Percentiles rank a stretch among this genome's conserved stretches.
Evolutionary conservation across 768 basidiomycete species (phyloP).

Genomic region (Leccinum aurantiacum): DNA sequence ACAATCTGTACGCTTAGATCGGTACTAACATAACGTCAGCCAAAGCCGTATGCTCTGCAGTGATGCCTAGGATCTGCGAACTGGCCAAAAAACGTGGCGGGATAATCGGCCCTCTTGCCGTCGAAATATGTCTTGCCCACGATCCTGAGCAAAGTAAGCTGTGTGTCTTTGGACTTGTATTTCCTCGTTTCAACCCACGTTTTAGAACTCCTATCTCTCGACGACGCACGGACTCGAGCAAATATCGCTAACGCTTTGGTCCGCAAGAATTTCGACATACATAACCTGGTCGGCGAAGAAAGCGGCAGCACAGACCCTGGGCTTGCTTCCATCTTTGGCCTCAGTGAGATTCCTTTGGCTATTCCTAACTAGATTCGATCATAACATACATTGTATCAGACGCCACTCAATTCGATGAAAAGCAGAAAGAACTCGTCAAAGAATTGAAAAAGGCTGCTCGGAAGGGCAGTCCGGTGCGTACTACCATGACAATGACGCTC

Average conservation of each 20-base stretch:
- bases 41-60: not conserved
- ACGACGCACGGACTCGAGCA: slow-evolving; percentile 10
- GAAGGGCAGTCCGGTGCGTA: slow-evolving; percentile 13
- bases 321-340: slow-evolving; percentile 14
- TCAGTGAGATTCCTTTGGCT: slow-evolving; percentile 5
- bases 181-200: not conserved
- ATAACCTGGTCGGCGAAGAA: not conserved
- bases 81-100: slow-evolving; percentile 10
- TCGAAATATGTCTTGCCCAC: slow-evolving; percentile 17
- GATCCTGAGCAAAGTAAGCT: slow-evolving; percentile 9
- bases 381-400: slow-evolving; percentile 3
- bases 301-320: not conserved
- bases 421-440: slow-evolving; percentile 14
- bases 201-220: slow-evolving; percentile 13
- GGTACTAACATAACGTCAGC: not conserved
- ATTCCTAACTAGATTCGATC: not conserved
- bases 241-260: slow-evolving; percentile 19
- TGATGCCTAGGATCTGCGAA: slow-evolving; percentile 16
- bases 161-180: not conserved
- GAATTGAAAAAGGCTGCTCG: slow-evolving; percentile 9
- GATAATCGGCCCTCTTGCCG: slow-evolving; percentile 20
- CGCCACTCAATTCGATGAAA: not conserved
- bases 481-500: slow-evolving; percentile 22
- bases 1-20: not conserved
- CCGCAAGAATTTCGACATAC: slow-evolving; percentile 1